A percentile compares a stretch with the other conserved stretches of the same genome.
These are phyloP conservation scores for Ajuga chamaepitys DNA, from an alignment of 257 asterid species.

Conservation along the genomic window DNA sequence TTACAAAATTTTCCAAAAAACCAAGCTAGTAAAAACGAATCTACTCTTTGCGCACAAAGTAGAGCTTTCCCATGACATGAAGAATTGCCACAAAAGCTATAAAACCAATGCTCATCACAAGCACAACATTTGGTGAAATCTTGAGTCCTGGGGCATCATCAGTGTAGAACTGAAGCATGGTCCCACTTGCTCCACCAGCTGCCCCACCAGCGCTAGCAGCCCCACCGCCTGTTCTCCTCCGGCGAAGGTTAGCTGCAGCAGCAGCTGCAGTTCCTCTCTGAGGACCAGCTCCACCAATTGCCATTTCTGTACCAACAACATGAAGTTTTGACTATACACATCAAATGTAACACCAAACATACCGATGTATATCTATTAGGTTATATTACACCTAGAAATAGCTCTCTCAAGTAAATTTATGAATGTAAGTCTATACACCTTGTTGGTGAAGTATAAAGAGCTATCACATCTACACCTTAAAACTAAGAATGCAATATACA, in stretches of 20 bases:
- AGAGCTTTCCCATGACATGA: constrained; percentile 62
- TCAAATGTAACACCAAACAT: neutral
- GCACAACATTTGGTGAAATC: constrained; percentile 62
- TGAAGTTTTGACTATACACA: neutral
- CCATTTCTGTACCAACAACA: constrained; percentile 39
- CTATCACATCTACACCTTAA: neutral
- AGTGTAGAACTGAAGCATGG: constrained; percentile 71
- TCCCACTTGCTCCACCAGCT: constrained; percentile 55
- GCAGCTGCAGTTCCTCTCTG: constrained; percentile 73
- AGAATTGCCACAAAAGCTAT: constrained; percentile 60
- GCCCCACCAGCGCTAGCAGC: constrained; percentile 34
- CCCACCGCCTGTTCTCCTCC: constrained; percentile 38
- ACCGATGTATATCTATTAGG: neutral
- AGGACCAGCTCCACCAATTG: constrained; percentile 53
- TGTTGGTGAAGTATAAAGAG: neutral
- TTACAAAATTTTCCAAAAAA: neutral
- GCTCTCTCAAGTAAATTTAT: neutral
- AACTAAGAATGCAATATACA: neutral
- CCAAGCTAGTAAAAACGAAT: neutral
- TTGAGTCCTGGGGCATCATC: constrained; percentile 70
- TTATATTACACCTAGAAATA: neutral
- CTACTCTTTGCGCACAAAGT: constrained; percentile 53
- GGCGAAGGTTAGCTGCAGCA: constrained; percentile 57
- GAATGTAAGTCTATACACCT: neutral
- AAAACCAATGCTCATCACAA: constrained; percentile 67